These are phyloP conservation scores for Dryadomyces quercivorus DNA, from an alignment of 2,329 filamentous ascomycete species.

Conservation along the genomic window DNA sequence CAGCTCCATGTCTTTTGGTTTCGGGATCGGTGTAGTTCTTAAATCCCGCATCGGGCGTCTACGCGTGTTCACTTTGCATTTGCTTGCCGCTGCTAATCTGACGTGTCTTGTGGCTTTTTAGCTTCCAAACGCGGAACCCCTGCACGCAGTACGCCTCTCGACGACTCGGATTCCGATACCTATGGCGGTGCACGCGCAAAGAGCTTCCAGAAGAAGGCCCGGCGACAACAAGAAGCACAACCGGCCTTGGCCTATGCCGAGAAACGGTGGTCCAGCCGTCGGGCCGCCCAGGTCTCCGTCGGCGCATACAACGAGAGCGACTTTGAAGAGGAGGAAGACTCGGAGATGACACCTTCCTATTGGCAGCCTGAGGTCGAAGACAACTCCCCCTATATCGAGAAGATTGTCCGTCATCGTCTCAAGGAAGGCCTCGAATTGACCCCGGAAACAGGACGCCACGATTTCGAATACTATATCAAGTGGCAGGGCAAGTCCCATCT, in stretches of 20 bases:
- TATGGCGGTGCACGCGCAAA: constrained; percentile 68
- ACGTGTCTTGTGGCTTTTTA: constrained; percentile 18
- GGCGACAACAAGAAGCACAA: constrained; percentile 57
- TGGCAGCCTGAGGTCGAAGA: constrained; percentile 61
- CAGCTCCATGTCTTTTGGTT: constrained; percentile 29
- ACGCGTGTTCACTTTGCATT: constrained; percentile 37
- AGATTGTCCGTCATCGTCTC: constrained; percentile 75
- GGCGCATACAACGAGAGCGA: constrained; percentile 56
- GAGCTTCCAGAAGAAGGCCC: constrained; percentile 62
- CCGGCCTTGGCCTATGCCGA: constrained; percentile 58
- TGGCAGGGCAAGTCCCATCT: constrained; percentile 95
- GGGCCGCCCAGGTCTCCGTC: constrained; percentile 59
- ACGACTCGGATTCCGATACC: constrained; percentile 59
- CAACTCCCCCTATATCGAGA: constrained; percentile 75
- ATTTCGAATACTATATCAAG: constrained; percentile 90
- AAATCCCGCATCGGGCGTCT: constrained; percentile 16
- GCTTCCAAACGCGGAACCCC: constrained; percentile 51
- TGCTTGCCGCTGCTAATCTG: neutral
- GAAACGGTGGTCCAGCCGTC: constrained; percentile 83
- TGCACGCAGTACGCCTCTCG: constrained; percentile 36
- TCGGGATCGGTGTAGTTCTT: no score
- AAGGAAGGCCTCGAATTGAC: constrained; percentile 53
- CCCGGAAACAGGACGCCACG: constrained; percentile 48
- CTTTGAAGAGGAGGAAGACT: constrained; percentile 52
- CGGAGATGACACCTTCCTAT: constrained; percentile 57